Evolutionary conservation across 169 alveolate species (phyloP).

Genomic region (Cystoisospora suis): DNA sequence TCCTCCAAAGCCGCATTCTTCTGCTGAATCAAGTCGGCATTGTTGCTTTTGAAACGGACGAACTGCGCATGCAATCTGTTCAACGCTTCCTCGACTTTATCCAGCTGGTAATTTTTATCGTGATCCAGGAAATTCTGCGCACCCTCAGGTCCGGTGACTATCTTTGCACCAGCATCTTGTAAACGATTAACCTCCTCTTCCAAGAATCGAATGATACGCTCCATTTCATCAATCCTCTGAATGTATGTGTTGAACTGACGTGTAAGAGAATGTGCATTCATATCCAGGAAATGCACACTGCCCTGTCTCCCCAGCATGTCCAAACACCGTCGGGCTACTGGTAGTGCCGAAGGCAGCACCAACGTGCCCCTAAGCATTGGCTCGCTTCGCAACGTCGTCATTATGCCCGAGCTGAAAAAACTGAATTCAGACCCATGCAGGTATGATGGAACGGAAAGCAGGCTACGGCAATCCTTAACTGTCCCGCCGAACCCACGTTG

Average conservation of each 20-base stretch:
- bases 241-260: constrained; percentile 89
- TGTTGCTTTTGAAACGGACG: constrained; percentile 85
- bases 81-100: constrained; percentile 76
- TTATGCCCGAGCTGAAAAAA: background rate
- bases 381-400: constrained; percentile 71
- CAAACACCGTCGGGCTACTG: constrained; percentile 82
- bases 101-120: constrained; percentile 73
- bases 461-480: too few relatives aligned
- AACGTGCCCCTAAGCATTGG: constrained; percentile 92
- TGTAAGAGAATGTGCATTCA: constrained; percentile 80
- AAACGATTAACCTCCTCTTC: constrained; percentile 54
- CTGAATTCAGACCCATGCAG: too few relatives aligned
- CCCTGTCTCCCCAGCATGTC: constrained; percentile 85
- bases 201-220: constrained; percentile 67
- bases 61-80: constrained; percentile 87
- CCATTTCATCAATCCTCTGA: constrained; percentile 93
- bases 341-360: constrained; percentile 88
- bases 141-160: constrained; percentile 62
- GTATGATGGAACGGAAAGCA: too few relatives aligned
- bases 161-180: constrained; percentile 55
- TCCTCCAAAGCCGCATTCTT: constrained; percentile 85
- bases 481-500: too few relatives aligned
- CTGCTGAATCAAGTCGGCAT: constrained; percentile 79
- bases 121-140: constrained; percentile 70
- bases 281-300: constrained; percentile 85